Conservation (phyloP, 2,329 filamentous ascomycete genomes). For the Plectosphaerella sp. region DNA sequence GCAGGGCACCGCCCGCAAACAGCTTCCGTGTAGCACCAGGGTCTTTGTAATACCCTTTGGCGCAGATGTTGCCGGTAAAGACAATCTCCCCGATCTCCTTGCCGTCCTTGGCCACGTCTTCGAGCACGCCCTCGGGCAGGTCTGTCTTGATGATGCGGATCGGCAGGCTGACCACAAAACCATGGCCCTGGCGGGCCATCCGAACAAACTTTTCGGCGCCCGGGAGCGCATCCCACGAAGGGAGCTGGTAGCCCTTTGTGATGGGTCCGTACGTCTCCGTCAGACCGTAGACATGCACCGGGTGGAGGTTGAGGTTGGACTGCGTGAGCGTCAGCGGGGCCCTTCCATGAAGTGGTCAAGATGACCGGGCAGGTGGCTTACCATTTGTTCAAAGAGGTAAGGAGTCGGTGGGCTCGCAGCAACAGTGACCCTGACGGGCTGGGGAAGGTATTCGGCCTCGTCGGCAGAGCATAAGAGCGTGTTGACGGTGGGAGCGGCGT, state of each 20-base stretch:
- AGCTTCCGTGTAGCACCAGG: constrained; percentile 78
- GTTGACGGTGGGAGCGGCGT: constrained; percentile 89
- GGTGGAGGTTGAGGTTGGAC: constrained; percentile 70
- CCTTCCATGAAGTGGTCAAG: background rate
- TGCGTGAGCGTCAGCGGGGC: constrained; percentile 9
- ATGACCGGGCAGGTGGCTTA: constrained; percentile 19
- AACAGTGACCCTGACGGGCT: constrained; percentile 80
- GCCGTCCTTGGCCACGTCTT: constrained; percentile 66
- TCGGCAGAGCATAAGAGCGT: constrained; percentile 80
- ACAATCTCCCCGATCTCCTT: constrained; percentile 80
- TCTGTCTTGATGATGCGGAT: constrained; percentile 79
- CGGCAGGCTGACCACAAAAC: constrained; percentile 78
- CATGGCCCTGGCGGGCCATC: constrained; percentile 94
- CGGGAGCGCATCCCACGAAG: constrained; percentile 74
- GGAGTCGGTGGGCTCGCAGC: constrained; percentile 87
- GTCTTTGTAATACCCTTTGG: constrained; percentile 90
- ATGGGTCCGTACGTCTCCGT: constrained; percentile 92
- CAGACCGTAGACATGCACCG: constrained; percentile 89
- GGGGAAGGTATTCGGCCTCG: constrained; percentile 65
- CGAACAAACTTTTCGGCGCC: constrained; percentile 73
- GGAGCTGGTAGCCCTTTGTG: constrained; percentile 87
- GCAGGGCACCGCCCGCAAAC: constrained; percentile 80
- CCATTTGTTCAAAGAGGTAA: constrained; percentile 92
- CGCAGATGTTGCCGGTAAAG: constrained; percentile 87
- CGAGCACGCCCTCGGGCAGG: constrained; percentile 59